phyloP scores from a whole-genome alignment of 768 basidiomycete genomes.

The Scleroderma citrinum region DNA sequence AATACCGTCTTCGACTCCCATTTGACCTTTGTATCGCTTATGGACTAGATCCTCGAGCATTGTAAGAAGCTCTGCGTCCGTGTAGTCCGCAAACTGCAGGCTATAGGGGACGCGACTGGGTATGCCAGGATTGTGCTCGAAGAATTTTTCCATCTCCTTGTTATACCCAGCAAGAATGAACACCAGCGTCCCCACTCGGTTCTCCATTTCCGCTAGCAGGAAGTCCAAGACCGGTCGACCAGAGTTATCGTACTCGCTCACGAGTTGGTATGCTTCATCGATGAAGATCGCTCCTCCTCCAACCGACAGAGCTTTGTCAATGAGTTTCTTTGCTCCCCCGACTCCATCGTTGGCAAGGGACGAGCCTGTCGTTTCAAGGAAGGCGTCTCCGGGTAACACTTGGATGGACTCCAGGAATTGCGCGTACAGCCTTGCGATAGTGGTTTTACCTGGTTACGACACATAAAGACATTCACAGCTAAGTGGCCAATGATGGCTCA shows the following conservation, averaged over 20 bases:
- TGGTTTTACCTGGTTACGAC: slow-evolving; percentile 54
- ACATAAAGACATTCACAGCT: background rate
- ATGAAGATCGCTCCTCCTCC: slow-evolving; percentile 66
- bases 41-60: slow-evolving; percentile 49
- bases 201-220: slow-evolving; percentile 71
- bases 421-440: slow-evolving; percentile 58
- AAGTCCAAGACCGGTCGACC: slow-evolving; percentile 63
- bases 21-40: slow-evolving; percentile 41
- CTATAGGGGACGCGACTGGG: slow-evolving; percentile 60
- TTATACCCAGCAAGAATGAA: slow-evolving; percentile 70
- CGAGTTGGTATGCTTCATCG: slow-evolving; percentile 69
- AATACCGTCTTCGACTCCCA: slow-evolving; percentile 51
- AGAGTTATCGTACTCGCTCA: slow-evolving; percentile 38
- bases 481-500: slow-evolving; percentile 20
- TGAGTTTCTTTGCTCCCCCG: slow-evolving; percentile 40
- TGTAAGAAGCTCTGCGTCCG: slow-evolving; percentile 45
- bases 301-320: slow-evolving; percentile 40
- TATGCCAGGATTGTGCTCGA: slow-evolving; percentile 70
- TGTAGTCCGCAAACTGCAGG: slow-evolving; percentile 58
- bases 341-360: slow-evolving; percentile 54
- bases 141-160: slow-evolving; percentile 72
- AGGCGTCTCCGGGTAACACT: slow-evolving; percentile 46
- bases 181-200: slow-evolving; percentile 54
- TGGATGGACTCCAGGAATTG: slow-evolving; percentile 53
- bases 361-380: slow-evolving; percentile 61